Percentiles rank a stretch among this genome's conserved stretches.
Evolutionary conservation across 257 asterid genomes (phyloP).

Genomic region (Galeopsis tetrahit): DNA sequence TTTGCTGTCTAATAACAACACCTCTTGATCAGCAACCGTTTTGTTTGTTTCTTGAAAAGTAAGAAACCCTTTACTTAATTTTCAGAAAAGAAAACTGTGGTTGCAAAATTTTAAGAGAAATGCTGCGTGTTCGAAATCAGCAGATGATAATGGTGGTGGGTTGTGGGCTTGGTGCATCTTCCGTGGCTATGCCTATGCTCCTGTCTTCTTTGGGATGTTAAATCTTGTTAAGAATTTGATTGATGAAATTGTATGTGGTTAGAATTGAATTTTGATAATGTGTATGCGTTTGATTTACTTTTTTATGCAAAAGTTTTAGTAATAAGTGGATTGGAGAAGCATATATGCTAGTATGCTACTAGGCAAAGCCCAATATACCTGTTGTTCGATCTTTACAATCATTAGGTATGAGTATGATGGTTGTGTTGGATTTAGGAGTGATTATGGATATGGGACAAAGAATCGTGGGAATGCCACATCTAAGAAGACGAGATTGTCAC

Average conservation of each 20-base stretch:
- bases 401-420: slow-evolving; percentile 72
- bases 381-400: slow-evolving; percentile 68
- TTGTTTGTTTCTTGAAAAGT: slow-evolving; percentile 45
- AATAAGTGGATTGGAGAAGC: slow-evolving; percentile 50
- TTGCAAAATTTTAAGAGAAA: slow-evolving; percentile 38
- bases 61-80: slow-evolving; percentile 34
- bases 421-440: slow-evolving; percentile 64
- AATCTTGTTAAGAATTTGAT: slow-evolving; percentile 2
- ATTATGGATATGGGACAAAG: slow-evolving; percentile 53
- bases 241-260: slow-evolving; percentile 26
- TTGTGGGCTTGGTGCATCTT: slow-evolving; percentile 40
- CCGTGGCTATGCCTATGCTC: slow-evolving; percentile 44
- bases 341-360: slow-evolving; percentile 43
- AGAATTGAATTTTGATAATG: slow-evolving; percentile 33
- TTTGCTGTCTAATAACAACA: slow-evolving; percentile 38
- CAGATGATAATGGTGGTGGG: slow-evolving; percentile 37
- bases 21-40: slow-evolving; percentile 42
- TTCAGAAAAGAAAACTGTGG: slow-evolving; percentile 22
- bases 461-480: slow-evolving; percentile 44
- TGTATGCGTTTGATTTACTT: slow-evolving; percentile 28
- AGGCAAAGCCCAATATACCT: slow-evolving; percentile 67
- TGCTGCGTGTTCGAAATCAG: slow-evolving; percentile 52
- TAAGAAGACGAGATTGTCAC: slow-evolving; percentile 60
- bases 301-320: slow-evolving; percentile 37
- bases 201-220: slow-evolving; percentile 41